Evolutionary conservation across 352 stramenopile genomes (phyloP).

Genomic region (Phytophthora tentaculata): DNA sequence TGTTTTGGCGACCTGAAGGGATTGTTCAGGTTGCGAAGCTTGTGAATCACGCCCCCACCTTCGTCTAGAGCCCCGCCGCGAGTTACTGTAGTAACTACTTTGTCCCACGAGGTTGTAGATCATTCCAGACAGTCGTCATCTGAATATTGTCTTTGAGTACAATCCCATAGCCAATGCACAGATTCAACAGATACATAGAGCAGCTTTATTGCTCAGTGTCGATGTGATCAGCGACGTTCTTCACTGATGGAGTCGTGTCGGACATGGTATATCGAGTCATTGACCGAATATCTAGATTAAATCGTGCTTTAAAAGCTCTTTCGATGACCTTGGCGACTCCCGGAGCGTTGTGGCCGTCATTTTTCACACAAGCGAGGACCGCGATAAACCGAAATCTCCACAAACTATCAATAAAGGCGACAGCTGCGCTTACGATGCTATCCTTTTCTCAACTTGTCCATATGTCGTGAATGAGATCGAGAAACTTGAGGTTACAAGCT

Average conservation of each 20-base stretch:
- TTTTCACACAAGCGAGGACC: background rate
- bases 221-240: conserved; percentile 9
- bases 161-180: conserved; percentile 21
- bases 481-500: conserved; percentile 2
- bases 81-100: conserved; percentile 5
- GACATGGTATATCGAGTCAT: conserved; percentile 2
- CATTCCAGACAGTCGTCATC: background rate
- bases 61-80: background rate
- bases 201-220: conserved; percentile 16
- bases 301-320: background rate
- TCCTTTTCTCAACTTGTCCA: conserved; percentile 12
- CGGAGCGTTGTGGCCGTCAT: background rate
- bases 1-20: background rate
- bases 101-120: background rate
- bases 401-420: conserved; percentile 2
- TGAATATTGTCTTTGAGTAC: conserved; percentile 19
- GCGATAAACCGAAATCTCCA: conserved; percentile 9
- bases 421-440: conserved; percentile 7
- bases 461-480: conserved; percentile 15
- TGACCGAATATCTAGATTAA: background rate
- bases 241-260: background rate
- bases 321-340: conserved; percentile 4
- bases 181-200: conserved; percentile 12
- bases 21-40: background rate
- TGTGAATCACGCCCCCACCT: background rate